A percentile compares a stretch with the other conserved stretches of the same genome.
phyloP scores from a whole-genome alignment of 495 filamentous ascomycete species.

The Podospora conica region DNA sequence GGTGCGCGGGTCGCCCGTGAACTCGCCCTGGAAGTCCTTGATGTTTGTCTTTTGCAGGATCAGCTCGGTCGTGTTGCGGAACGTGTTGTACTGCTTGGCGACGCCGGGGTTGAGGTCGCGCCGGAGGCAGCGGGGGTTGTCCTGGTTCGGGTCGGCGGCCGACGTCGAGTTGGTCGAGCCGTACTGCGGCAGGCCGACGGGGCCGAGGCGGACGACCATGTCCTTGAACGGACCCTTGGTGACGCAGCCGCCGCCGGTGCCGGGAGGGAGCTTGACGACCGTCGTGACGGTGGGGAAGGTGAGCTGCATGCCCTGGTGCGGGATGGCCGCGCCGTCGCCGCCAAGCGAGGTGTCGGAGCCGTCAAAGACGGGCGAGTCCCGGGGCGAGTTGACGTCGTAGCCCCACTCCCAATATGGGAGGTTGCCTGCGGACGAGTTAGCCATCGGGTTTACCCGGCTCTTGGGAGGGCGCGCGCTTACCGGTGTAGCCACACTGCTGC shows the following conservation, averaged over 20 bases:
- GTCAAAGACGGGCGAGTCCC: slow-evolving; percentile 54
- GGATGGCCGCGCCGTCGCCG: slow-evolving; percentile 49
- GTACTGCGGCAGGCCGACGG: slow-evolving; percentile 33
- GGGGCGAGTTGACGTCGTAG: slow-evolving; percentile 40
- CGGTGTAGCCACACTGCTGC: slow-evolving; percentile 62
- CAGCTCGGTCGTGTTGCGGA: slow-evolving; percentile 38
- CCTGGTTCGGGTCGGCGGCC: slow-evolving; percentile 15
- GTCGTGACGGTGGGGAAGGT: slow-evolving; percentile 1
- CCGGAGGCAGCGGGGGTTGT: slow-evolving; percentile 59
- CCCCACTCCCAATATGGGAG: slow-evolving; percentile 58
- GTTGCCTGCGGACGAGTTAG: background rate
- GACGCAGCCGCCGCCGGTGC: slow-evolving; percentile 61
- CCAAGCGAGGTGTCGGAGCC: slow-evolving; percentile 52
- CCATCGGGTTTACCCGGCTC: background rate
- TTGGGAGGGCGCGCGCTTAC: slow-evolving; percentile 15
- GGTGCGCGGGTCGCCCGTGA: slow-evolving; percentile 38
- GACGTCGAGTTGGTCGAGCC: slow-evolving; percentile 22
- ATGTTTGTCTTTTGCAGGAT: slow-evolving; percentile 41
- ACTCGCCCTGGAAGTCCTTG: slow-evolving; percentile 43
- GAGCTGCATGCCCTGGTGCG: slow-evolving; percentile 21
- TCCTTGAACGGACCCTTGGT: slow-evolving; percentile 52
- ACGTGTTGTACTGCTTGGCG: slow-evolving; percentile 31
- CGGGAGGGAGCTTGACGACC: slow-evolving; percentile 32
- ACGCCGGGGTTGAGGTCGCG: slow-evolving; percentile 54
- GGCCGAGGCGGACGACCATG: slow-evolving; percentile 48